These are phyloP conservation scores for Knoxdaviesia capensis DNA, from an alignment of 2,329 filamentous ascomycete species.

Conservation along the genomic window DNA sequence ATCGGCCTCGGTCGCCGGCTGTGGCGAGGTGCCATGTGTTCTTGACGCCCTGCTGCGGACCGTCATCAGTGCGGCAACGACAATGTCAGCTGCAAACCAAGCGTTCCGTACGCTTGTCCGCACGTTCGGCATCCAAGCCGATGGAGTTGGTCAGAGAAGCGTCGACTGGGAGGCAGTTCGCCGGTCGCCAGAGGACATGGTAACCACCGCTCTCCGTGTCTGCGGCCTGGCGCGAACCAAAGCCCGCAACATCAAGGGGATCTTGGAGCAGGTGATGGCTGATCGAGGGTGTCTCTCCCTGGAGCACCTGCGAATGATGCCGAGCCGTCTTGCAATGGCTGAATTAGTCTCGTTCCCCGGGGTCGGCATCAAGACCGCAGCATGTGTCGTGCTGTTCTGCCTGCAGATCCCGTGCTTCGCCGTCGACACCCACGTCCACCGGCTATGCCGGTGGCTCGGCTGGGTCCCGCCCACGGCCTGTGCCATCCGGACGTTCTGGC, in stretches of 20 bases:
- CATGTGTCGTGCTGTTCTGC: slow-evolving; percentile 36
- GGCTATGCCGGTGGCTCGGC: slow-evolving; percentile 28
- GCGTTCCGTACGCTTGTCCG: slow-evolving; percentile 46
- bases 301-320: slow-evolving; percentile 25
- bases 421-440: slow-evolving; percentile 35
- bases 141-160: slow-evolving; percentile 47
- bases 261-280: slow-evolving; percentile 50
- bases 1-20: slow-evolving; percentile 50
- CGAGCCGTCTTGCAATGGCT: slow-evolving; percentile 25
- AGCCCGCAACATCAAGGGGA: slow-evolving; percentile 50
- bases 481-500: slow-evolving; percentile 26
- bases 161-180: slow-evolving; percentile 59
- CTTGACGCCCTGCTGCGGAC: slow-evolving; percentile 33
- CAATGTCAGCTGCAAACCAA: slow-evolving; percentile 31
- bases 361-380: slow-evolving; percentile 35
- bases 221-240: slow-evolving; percentile 56
- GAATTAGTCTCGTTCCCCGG: slow-evolving; percentile 29
- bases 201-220: slow-evolving; percentile 48
- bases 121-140: slow-evolving; percentile 40
- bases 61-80: slow-evolving; percentile 29
- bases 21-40: slow-evolving; percentile 33
- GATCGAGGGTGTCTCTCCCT: slow-evolving; percentile 40
- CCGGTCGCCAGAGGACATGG: slow-evolving; percentile 31
- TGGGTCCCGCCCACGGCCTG: slow-evolving; percentile 31
- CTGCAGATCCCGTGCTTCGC: slow-evolving; percentile 31